A percentile compares a stretch with the other conserved stretches of the same genome.
phyloP scores from a whole-genome alignment of 768 basidiomycete genomes.

The Cystofilobasidium ferigula region DNA sequence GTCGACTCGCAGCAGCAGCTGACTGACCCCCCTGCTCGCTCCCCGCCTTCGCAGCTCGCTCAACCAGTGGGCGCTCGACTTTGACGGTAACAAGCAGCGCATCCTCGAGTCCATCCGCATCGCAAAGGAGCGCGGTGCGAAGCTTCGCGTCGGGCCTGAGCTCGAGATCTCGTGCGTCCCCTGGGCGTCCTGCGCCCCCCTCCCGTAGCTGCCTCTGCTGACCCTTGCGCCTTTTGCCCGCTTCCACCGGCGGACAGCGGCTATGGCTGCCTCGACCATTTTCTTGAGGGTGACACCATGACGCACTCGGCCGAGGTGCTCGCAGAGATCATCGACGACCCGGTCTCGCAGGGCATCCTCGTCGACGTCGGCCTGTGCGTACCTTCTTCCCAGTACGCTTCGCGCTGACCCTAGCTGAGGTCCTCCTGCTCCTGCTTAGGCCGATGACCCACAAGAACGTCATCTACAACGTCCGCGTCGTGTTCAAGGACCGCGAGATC shows the following conservation, averaged over 20 bases:
- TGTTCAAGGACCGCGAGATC: constrained; percentile 75
- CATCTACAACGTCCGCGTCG: constrained; percentile 89
- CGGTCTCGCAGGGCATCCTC: constrained; percentile 69
- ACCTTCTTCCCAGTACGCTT: not conserved
- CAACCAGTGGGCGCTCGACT: constrained; percentile 96
- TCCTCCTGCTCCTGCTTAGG: constrained; percentile 54
- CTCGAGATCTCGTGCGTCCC: constrained; percentile 77
- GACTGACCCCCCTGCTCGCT: too few species aligned
- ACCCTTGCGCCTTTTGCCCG: too few species aligned
- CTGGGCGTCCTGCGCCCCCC: too few species aligned
- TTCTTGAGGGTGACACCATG: constrained; percentile 91
- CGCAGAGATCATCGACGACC: constrained; percentile 72
- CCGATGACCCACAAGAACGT: constrained; percentile 96
- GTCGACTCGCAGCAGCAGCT: not conserved
- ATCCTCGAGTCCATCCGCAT: constrained; percentile 77
- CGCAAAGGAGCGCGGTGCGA: constrained; percentile 79
- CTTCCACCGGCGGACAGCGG: too few species aligned
- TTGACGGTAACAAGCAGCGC: constrained; percentile 90
- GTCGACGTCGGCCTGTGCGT: constrained; percentile 94
- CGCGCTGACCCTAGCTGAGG: not conserved
- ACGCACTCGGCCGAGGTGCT: constrained; percentile 97
- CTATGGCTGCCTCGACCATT: constrained; percentile 95
- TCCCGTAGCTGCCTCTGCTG: too few species aligned
- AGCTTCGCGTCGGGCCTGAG: constrained; percentile 87
- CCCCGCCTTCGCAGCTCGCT: constrained; percentile 57